Conservation (phyloP, 257 asterid genomes). For the Solanum tacnaense region DNA sequence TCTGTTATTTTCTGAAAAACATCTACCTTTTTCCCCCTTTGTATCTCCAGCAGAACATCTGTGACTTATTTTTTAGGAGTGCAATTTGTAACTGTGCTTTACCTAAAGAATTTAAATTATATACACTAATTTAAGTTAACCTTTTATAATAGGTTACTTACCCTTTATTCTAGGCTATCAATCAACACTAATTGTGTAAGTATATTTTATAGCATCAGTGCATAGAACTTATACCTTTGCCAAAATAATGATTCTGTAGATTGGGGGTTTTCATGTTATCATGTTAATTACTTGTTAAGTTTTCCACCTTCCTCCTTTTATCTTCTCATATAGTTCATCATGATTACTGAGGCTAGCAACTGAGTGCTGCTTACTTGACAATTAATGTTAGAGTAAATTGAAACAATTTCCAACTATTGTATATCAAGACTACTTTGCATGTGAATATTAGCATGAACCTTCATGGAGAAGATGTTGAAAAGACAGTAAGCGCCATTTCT, state of each 20-base stretch:
- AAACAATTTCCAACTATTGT: background rate
- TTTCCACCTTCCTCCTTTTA: background rate
- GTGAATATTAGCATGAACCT: background rate
- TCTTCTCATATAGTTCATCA: background rate
- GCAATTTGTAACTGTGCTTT: background rate
- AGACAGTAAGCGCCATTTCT: background rate
- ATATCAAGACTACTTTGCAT: background rate
- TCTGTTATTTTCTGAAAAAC: too few relatives aligned
- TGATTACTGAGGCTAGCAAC: background rate
- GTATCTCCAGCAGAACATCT: background rate
- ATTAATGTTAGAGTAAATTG: background rate
- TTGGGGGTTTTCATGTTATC: background rate
- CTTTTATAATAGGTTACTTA: background rate
- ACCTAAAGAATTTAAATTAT: background rate
- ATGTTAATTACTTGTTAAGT: background rate
- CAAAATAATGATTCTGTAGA: background rate
- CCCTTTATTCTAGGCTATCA: background rate
- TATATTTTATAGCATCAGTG: background rate
- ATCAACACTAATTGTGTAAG: background rate
- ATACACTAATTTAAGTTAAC: background rate
- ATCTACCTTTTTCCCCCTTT: background rate
- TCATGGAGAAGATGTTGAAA: background rate
- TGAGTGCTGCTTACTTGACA: background rate
- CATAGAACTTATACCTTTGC: background rate
- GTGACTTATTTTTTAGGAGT: background rate